Conservation (phyloP, 306 rosid species). For the Luffa aegyptiaca region DNA sequence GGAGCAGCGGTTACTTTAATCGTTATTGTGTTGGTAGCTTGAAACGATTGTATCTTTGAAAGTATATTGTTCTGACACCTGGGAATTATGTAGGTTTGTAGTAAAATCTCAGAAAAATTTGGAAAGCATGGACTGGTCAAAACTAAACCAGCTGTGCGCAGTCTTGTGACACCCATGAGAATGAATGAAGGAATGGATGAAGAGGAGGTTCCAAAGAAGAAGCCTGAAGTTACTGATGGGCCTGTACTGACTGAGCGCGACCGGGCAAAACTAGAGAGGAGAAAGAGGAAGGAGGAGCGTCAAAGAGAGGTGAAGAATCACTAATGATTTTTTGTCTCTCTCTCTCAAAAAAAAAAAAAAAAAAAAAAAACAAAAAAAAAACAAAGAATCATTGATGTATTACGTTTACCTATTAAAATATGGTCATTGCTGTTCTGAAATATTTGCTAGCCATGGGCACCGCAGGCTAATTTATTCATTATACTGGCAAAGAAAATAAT, state of each 20-base stretch:
- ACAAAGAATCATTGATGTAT: neutral
- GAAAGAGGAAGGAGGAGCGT: slow-evolving; percentile 90
- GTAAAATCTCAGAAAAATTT: slow-evolving; percentile 63
- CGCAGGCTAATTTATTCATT: neutral
- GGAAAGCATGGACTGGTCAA: slow-evolving; percentile 90
- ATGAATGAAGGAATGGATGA: slow-evolving; percentile 95
- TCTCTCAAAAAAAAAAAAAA: no score
- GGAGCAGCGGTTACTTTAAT: neutral
- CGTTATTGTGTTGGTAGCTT: neutral
- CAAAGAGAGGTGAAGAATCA: slow-evolving; percentile 72
- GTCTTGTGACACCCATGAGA: slow-evolving; percentile 79
- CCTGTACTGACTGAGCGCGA: slow-evolving; percentile 86
- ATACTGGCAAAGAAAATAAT: neutral
- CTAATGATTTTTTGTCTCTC: neutral
- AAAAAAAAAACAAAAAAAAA: no score
- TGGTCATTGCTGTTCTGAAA: neutral
- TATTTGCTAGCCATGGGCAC: neutral
- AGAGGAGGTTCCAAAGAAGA: slow-evolving; percentile 62
- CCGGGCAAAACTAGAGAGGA: slow-evolving; percentile 56
- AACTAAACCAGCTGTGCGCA: slow-evolving; percentile 63
- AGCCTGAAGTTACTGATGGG: slow-evolving; percentile 75
- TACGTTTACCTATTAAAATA: neutral
- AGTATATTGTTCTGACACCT: neutral
- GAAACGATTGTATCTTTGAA: neutral
- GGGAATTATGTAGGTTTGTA: slow-evolving; percentile 49